Conservation (phyloP, 129 eudicot genomes). For the Flaveria linearis region DNA sequence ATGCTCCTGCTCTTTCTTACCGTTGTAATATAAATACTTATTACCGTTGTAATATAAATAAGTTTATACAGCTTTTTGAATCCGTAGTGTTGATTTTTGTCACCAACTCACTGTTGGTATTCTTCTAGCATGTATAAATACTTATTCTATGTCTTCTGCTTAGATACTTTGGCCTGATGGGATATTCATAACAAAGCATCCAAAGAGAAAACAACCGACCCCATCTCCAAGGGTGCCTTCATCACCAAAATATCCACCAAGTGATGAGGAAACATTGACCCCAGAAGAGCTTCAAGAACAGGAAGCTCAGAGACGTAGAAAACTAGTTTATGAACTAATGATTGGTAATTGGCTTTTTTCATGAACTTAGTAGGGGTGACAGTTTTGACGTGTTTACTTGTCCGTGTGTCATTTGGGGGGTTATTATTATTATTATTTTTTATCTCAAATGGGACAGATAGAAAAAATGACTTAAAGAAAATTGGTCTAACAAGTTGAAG, state of each 20-base stretch:
- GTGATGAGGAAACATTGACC: conserved; percentile 44
- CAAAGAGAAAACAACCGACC: conserved; percentile 56
- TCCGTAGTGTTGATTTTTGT: neutral
- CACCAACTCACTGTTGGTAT: neutral
- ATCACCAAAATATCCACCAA: conserved; percentile 47
- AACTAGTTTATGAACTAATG: conserved; percentile 87
- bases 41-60: neutral
- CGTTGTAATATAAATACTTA: neutral
- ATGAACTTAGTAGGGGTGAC: neutral
- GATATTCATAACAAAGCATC: conserved; percentile 89
- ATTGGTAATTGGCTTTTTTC: conserved; percentile 54
- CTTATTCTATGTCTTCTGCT: conserved; percentile 21
- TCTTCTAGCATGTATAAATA: conserved; percentile 4
- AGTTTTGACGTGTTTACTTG: neutral
- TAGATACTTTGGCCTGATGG: conserved; percentile 99
- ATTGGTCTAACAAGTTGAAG: neutral
- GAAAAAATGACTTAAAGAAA: neutral
- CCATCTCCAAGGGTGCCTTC: conserved; percentile 48
- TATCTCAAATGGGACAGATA: neutral
- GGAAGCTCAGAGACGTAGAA: conserved; percentile 84
- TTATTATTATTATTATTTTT: neutral
- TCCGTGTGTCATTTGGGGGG: neutral
- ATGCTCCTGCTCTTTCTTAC: neutral
- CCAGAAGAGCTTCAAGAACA: conserved; percentile 63
- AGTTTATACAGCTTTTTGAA: neutral